Percentiles rank a stretch among this genome's conserved stretches.
These are phyloP conservation scores for Brettanomyces naardenensis DNA, from an alignment of 805 yeast species.

Conservation along the genomic window DNA sequence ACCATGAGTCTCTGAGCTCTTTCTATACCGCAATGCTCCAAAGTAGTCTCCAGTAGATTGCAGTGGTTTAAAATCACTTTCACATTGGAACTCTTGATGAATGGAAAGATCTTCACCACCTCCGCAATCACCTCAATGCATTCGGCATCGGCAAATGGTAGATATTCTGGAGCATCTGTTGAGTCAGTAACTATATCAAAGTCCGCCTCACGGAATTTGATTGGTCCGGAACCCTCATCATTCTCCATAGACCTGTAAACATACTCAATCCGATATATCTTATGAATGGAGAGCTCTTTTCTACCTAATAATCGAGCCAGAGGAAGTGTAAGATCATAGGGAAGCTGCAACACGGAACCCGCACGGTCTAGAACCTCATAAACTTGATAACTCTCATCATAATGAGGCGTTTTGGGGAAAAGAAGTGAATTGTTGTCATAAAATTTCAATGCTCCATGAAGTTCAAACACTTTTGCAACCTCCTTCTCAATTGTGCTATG, in stretches of 20 bases:
- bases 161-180: constrained; percentile 20
- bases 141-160: constrained; percentile 76
- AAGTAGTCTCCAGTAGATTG: constrained; percentile 65
- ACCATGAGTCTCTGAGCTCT: constrained; percentile 66
- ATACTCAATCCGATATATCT: constrained; percentile 67
- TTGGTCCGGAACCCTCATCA: constrained; percentile 62
- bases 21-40: constrained; percentile 77
- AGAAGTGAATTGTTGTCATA: constrained; percentile 52
- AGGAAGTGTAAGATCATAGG: constrained; percentile 85
- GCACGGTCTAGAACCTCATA: constrained; percentile 78
- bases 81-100: constrained; percentile 49
- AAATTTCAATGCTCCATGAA: constrained; percentile 79
- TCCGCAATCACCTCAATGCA: constrained; percentile 78
- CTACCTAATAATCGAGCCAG: constrained; percentile 79
- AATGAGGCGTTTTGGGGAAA: constrained; percentile 77
- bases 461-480: constrained; percentile 54
- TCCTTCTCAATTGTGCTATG: constrained; percentile 53
- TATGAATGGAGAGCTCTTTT: constrained; percentile 41
- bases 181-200: constrained; percentile 64
- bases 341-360: constrained; percentile 83
- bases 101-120: constrained; percentile 56
- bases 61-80: constrained; percentile 69
- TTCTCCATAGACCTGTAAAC: constrained; percentile 67
- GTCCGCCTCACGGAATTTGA: constrained; percentile 71
- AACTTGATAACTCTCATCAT: constrained; percentile 53